A percentile compares a stretch with the other conserved stretches of the same genome.
Evolutionary conservation across 2,329 filamentous ascomycete species (phyloP).

Genomic region (Trichoderma sp.): DNA sequence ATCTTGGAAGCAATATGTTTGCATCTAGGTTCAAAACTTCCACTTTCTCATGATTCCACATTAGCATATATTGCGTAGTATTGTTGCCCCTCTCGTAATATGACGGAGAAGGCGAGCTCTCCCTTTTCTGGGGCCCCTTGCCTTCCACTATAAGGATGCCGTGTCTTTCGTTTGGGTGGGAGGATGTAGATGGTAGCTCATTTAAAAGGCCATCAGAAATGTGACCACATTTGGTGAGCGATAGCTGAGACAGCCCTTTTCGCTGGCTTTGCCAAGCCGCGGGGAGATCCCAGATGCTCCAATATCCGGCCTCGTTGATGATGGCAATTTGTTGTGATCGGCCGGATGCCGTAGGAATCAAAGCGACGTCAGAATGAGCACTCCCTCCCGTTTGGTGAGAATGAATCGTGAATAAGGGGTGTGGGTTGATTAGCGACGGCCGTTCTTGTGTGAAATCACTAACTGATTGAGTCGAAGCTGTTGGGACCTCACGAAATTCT

Average conservation of each 20-base stretch:
- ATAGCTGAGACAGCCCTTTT: conserved; percentile 38
- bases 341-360: conserved; percentile 55
- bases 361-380: conserved; percentile 63
- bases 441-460: conserved; percentile 30
- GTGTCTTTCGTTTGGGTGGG: conserved; percentile 42
- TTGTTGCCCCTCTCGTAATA: conserved; percentile 11
- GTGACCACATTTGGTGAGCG: conserved; percentile 46
- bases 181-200: conserved; percentile 36
- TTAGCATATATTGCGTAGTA: conserved; percentile 34
- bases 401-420: conserved; percentile 56
- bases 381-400: conserved; percentile 55
- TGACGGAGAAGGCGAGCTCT: conserved; percentile 27
- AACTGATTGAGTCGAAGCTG: background rate
- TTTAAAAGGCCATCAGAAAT: conserved; percentile 44
- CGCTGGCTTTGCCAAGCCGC: conserved; percentile 40
- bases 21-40: conserved; percentile 42
- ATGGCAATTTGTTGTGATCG: conserved; percentile 64
- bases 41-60: conserved; percentile 43
- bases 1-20: conserved; percentile 33
- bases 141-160: conserved; percentile 47
- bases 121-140: conserved; percentile 29
- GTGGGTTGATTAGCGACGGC: conserved; percentile 57
- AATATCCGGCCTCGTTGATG: conserved; percentile 65
- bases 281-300: conserved; percentile 66
- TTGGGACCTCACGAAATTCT: conserved; percentile 42